phyloP scores from a whole-genome alignment of 345 rosid species.

The Euphorbia pulcherrima region DNA sequence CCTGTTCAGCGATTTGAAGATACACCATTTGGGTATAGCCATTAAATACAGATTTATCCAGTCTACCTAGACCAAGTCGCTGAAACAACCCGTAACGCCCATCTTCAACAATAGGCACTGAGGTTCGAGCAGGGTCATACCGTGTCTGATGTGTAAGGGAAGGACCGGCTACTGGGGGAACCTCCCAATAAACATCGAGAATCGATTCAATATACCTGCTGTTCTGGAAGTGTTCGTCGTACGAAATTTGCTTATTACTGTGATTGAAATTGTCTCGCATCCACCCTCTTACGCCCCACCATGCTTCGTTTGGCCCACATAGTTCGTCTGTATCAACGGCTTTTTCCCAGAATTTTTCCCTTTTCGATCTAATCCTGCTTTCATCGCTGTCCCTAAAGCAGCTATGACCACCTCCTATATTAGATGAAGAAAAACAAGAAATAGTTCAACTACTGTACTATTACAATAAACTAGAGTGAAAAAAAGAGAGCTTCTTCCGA shows the following conservation, averaged over 20 bases:
- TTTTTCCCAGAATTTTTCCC: conserved; percentile 94
- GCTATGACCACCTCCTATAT: conserved; percentile 93
- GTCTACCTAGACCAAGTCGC: conserved; percentile 64
- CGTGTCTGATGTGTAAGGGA: conserved; percentile 94
- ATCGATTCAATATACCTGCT: conserved; percentile 78
- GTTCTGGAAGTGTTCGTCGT: conserved; percentile 73
- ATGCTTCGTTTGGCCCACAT: conserved; percentile 72
- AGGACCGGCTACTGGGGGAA: conserved; percentile 93
- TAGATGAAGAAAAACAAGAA: background rate
- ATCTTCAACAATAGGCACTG: conserved; percentile 81
- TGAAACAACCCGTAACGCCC: conserved; percentile 73
- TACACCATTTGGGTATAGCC: conserved; percentile 99
- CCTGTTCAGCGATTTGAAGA: conserved; percentile 61
- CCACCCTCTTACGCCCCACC: conserved; percentile 98
- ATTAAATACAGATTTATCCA: conserved; percentile 75
- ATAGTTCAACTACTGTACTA: background rate
- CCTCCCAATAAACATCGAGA: conserved; percentile 89
- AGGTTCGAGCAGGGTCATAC: conserved; percentile 80
- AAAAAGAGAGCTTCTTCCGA: background rate
- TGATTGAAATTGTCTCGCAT: conserved; percentile 92
- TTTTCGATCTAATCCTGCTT: conserved; percentile 69
- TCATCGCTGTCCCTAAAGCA: conserved; percentile 91
- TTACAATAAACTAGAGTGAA: background rate
- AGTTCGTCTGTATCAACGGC: conserved; percentile 78
- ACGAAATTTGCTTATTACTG: conserved; percentile 57